Evolutionary conservation across 768 basidiomycete genomes (phyloP), one percentile per base, ranked within the genome.

Genomic region (Leccinum ochraceum): DNA sequence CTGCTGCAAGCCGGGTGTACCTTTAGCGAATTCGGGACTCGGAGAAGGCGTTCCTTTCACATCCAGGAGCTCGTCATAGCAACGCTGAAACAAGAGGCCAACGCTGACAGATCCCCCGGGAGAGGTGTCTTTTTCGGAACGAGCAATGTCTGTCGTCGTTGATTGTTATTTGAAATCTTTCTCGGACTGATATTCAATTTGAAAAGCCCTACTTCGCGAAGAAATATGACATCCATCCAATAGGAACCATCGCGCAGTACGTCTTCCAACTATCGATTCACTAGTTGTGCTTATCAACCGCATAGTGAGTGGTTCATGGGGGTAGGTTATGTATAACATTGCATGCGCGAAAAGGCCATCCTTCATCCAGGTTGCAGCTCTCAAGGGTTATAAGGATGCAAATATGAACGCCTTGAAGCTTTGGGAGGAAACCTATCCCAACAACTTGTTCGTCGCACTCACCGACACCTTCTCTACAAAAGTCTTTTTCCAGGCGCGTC

Each of bases 391-490:
- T 69, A 84, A 88, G 58, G 74, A 82, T 42, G 87, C 87, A 20
- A 94, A 97, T 70, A 76, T 79, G 0, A 75, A 78, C 11, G 93
- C 94, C 1, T 79, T 98, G 70, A 81, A 88, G 48, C 81, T 92
- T 54, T 99, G 97, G 97, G 92, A 98, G 69, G 75, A 83, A 52
- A 86, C 89, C 46, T 88, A 90, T 66, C 75, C 77, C 5, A 72
- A 84, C 69, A 22, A 68, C 22, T 76, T 86, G 30, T 82, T 89
- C 57, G 83, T 93, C 60, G 94, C 95, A 20, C 78, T 98, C 36
- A 97, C 97, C 14, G 97, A 99, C 75, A 99, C 97, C 0, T 98
- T 97, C 75, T 91, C 95, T 6, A 92, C 91, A 2, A 76, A 83
- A 34, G 86, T 84, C 0, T 98, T 98, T 77, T 95, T 94, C 79